These are phyloP conservation scores for Hydnomerulius pinastri DNA, from an alignment of 768 basidiomycete species.

Conservation along the genomic window DNA sequence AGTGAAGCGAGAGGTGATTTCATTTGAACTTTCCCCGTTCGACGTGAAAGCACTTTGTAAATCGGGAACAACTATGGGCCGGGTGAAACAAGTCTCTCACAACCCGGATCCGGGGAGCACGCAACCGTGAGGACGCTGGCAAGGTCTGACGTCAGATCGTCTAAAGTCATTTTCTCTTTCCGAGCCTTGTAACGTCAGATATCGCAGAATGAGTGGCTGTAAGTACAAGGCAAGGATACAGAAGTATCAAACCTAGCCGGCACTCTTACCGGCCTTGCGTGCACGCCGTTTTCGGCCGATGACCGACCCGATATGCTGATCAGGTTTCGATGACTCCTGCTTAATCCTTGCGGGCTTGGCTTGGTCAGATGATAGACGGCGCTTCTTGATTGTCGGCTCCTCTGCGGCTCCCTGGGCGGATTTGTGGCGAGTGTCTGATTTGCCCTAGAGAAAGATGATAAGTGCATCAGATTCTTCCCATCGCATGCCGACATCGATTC, in stretches of 20 bases:
- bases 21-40: no score
- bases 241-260: conserved; percentile 13
- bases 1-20: no score
- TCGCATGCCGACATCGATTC: background rate
- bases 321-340: conserved; percentile 26
- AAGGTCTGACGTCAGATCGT: no score
- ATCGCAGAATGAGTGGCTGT: background rate
- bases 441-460: conserved; percentile 2
- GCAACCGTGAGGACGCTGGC: no score
- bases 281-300: conserved; percentile 84
- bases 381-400: conserved; percentile 45
- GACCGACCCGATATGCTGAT: conserved; percentile 59
- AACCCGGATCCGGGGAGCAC: no score
- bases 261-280: conserved; percentile 42
- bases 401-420: conserved; percentile 15
- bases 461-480: background rate
- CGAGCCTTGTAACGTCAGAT: background rate
- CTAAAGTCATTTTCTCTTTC: background rate
- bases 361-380: conserved; percentile 29
- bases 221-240: background rate
- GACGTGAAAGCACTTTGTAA: no score
- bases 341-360: conserved; percentile 21
- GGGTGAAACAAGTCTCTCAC: no score
- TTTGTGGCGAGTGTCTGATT: conserved; percentile 9
- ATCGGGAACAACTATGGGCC: no score